phyloP scores from a whole-genome alignment of 2,329 filamentous ascomycete genomes.

The Hymenoscyphus fructigenus region DNA sequence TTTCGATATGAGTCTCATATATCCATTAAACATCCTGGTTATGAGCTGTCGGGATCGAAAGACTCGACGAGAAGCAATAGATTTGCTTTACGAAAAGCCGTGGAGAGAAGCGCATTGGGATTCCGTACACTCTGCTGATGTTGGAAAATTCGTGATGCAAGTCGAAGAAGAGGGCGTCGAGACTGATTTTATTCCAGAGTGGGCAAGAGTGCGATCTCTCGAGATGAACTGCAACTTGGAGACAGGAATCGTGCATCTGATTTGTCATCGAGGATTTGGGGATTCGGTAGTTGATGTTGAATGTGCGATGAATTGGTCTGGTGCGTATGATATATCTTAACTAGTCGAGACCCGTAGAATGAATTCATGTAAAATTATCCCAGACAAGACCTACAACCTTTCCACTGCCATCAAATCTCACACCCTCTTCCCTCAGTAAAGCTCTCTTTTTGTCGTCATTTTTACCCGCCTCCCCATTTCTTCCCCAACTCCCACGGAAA shows the following conservation, averaged over 20 bases:
- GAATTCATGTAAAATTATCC: background rate
- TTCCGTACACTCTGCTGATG: conserved; percentile 16
- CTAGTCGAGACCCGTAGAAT: background rate
- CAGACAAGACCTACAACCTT: conserved; percentile 36
- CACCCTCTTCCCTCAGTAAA: conserved; percentile 46
- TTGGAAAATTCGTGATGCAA: conserved; percentile 28
- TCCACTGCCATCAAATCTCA: conserved; percentile 46
- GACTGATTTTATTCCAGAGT: conserved; percentile 24
- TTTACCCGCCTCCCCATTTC: conserved; percentile 52
- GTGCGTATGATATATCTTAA: background rate
- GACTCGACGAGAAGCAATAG: conserved; percentile 26
- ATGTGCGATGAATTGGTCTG: conserved; percentile 10
- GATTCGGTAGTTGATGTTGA: conserved; percentile 6
- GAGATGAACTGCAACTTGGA: conserved; percentile 19
- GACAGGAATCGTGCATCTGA: conserved; percentile 12
- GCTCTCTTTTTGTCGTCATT: conserved; percentile 48
- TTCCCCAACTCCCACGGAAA: conserved; percentile 52
- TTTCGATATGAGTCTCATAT: conserved; percentile 29
- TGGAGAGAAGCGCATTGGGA: conserved; percentile 28
- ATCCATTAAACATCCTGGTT: conserved; percentile 21
- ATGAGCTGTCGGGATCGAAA: conserved; percentile 27
- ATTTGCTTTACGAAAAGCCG: conserved; percentile 16
- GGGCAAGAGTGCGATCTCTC: conserved; percentile 21
- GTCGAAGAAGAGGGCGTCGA: conserved; percentile 30
- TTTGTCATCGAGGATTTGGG: conserved; percentile 21